Conservation (phyloP, 2,329 filamentous ascomycete genomes). For the Hypoxylon sp. region DNA sequence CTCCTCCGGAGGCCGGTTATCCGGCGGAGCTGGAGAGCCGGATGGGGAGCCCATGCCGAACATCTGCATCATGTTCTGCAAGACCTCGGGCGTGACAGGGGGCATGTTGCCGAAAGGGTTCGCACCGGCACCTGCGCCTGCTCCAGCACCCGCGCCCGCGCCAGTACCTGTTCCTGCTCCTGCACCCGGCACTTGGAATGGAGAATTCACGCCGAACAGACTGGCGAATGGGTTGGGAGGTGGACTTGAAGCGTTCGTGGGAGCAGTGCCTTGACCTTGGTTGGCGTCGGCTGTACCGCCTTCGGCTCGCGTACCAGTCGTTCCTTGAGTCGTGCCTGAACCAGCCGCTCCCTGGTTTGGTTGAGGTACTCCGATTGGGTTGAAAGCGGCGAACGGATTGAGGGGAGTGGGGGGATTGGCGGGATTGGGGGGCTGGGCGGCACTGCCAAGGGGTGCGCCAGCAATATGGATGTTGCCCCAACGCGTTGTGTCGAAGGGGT, state of each 20-base stretch:
- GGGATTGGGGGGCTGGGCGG: slow-evolving; percentile 55
- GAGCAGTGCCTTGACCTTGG: slow-evolving; percentile 48
- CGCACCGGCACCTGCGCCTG: slow-evolving; percentile 51
- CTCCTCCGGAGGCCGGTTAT: slow-evolving; percentile 93
- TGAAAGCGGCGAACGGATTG: slow-evolving; percentile 55
- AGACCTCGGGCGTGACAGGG: slow-evolving; percentile 67
- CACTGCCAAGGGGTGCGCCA: slow-evolving; percentile 41
- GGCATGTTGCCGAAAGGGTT: slow-evolving; percentile 60
- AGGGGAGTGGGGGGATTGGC: slow-evolving; percentile 55
- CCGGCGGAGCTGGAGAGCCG: slow-evolving; percentile 69
- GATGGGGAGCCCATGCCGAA: slow-evolving; percentile 60
- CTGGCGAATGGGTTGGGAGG: slow-evolving; percentile 77
- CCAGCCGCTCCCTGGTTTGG: slow-evolving; percentile 50
- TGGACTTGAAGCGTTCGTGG: slow-evolving; percentile 53
- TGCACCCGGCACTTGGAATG: slow-evolving; percentile 56
- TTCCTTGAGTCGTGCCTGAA: slow-evolving; percentile 43
- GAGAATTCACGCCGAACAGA: slow-evolving; percentile 63
- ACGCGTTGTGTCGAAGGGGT: slow-evolving; percentile 61
- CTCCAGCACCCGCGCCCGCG: slow-evolving; percentile 45
- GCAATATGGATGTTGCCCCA: slow-evolving; percentile 57
- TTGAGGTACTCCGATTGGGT: slow-evolving; percentile 58
- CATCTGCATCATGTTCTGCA: slow-evolving; percentile 69
- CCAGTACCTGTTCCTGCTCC: slow-evolving; percentile 45
- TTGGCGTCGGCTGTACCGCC: slow-evolving; percentile 50
- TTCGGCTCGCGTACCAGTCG: slow-evolving; percentile 51